A percentile compares a stretch with the other conserved stretches of the same genome.
These are phyloP conservation scores for Fusarium brachygibbosum DNA, from an alignment of 2,329 filamentous ascomycete species.

Conservation along the genomic window DNA sequence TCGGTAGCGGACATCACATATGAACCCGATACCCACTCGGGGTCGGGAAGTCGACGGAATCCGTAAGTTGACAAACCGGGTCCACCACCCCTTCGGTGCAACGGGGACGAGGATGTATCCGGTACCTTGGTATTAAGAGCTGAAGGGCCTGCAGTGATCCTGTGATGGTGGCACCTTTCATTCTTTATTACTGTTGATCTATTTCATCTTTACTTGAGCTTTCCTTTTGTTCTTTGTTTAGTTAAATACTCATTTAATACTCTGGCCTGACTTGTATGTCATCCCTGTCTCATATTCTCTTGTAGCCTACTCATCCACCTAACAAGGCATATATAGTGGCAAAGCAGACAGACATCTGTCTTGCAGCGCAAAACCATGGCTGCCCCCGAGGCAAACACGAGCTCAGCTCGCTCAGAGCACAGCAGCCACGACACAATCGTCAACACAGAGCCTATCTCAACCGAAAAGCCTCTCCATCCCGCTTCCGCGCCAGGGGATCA, in stretches of 20 bases:
- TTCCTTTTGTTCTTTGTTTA: constrained; percentile 5
- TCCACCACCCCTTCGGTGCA: constrained; percentile 22
- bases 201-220: constrained; percentile 5
- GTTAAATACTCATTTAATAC: constrained; percentile 25
- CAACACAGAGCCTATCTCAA: constrained; percentile 16
- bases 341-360: not conserved
- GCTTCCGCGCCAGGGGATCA: constrained; percentile 1
- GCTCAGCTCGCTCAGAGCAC: constrained; percentile 24
- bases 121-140: constrained; percentile 32
- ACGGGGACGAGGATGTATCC: constrained; percentile 23
- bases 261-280: constrained; percentile 24
- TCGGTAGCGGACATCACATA: constrained; percentile 20
- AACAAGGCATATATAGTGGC: constrained; percentile 9
- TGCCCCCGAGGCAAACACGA: constrained; percentile 21
- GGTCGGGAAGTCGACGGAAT: constrained; percentile 33
- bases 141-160: constrained; percentile 7
- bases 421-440: constrained; percentile 41
- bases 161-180: not conserved
- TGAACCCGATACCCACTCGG: constrained; percentile 25
- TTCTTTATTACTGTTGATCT: constrained; percentile 4
- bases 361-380: constrained; percentile 16
- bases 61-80: constrained; percentile 26
- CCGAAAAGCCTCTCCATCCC: constrained; percentile 20
- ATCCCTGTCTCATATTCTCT: not conserved
- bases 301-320: not conserved